Evolutionary conservation across 371 early-diverging fungal genomes (phyloP), one percentile per base, ranked within the genome.

Genomic region (Apophysomyces sp.): DNA sequence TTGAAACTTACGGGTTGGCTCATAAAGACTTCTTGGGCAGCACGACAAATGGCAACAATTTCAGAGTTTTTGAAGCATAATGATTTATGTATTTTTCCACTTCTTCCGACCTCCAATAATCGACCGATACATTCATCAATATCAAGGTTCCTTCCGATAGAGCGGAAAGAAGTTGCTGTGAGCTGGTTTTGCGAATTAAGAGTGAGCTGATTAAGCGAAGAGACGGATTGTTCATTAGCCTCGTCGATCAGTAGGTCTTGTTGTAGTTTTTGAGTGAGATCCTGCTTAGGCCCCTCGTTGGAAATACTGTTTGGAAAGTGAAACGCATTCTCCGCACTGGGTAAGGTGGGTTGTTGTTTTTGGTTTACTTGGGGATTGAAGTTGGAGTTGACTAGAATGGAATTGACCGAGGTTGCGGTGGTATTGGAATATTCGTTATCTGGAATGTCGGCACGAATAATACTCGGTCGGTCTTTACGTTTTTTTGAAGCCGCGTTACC

Each of bases 11-110:
- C 71, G 7, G 96, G 94, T 74, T 98, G 97, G 60, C 84, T 82
- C 73, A 97, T 65, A 65, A 97, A 91, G 21, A 97, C 86, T 62
- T 94, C 94, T 51, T 93, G 86, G n/a, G 93, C 88, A 29, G 84
- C 78, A 29, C 82, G 88, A 73, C 96, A 96, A 58, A 98, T 86
- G 16, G 81, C 86, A n/a, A 81, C 72, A 57, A 99, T 93, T 72
- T 97, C 97, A 18, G 84, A 80, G 69, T 87, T 91, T 65, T 87
- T 88, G 18, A 91, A 71, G 58, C 87, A 87, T 24, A 90, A 77
- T 3, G 78, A 60, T 71, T 90, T 93, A 37, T 81, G 80, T 18
- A 89, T 75, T 57, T 89, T 90, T 31, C 83, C 85, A 60, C 82
- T 79, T 65, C 83, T 81, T 18, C 93, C 90, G 6, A 86, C 88